Conservation (phyloP, 306 rosid species). For the Carpinus fangiana region DNA sequence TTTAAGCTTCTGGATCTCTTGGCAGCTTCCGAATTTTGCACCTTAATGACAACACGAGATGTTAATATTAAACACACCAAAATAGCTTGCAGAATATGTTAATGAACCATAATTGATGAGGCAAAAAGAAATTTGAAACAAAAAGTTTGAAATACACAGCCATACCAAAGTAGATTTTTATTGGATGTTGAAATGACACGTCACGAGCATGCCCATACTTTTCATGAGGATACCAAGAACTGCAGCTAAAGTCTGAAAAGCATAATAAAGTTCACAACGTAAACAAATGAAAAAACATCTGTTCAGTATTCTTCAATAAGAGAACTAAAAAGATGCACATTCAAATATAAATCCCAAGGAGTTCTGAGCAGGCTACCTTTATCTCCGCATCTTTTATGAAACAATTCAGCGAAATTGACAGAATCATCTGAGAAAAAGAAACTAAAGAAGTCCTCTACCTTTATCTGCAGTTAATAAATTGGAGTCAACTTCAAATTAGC, state of each 20-base stretch:
- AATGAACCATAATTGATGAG: slow-evolving; percentile 25
- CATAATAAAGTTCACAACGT: slow-evolving; percentile 20
- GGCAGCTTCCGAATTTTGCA: slow-evolving; percentile 81
- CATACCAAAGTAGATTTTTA: slow-evolving; percentile 91
- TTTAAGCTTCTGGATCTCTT: slow-evolving; percentile 74
- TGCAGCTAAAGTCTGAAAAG: slow-evolving; percentile 68
- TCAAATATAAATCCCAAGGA: slow-evolving; percentile 11
- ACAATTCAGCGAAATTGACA: slow-evolving; percentile 55
- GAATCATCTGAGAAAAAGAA: slow-evolving; percentile 74
- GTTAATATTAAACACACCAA: background rate
- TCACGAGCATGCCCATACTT: slow-evolving; percentile 77
- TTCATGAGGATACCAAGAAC: slow-evolving; percentile 66
- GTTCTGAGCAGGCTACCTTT: slow-evolving; percentile 62
- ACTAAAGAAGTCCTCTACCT: slow-evolving; percentile 78
- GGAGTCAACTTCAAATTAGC: slow-evolving; percentile 19
- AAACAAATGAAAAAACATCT: slow-evolving; percentile 7
- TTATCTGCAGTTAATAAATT: slow-evolving; percentile 67
- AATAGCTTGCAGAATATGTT: background rate
- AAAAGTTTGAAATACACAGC: background rate
- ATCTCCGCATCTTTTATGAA: slow-evolving; percentile 80
- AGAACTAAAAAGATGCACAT: slow-evolving; percentile 18
- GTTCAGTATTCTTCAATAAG: slow-evolving; percentile 13
- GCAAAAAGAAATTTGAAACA: background rate
- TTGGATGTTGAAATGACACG: slow-evolving; percentile 88
- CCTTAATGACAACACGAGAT: slow-evolving; percentile 52